Base-by-base conservation (phyloP, 176 grass and related monocot genomes). In the Ensete glaucum region DNA sequence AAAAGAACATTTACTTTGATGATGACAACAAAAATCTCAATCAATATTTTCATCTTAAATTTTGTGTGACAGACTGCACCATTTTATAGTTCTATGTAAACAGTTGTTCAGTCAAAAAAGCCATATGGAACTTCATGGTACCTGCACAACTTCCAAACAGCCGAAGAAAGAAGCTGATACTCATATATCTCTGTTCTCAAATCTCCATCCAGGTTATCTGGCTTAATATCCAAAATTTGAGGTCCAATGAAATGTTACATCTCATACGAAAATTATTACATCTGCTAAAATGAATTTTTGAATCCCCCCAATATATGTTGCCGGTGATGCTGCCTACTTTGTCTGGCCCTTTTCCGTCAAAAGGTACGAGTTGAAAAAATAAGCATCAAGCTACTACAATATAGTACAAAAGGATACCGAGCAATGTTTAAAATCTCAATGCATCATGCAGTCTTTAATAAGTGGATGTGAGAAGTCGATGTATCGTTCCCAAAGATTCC, bases 401-500 rank as follows among this genome's bases (percentile, higher is more conserved):
- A 70, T n/a, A 51, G n/a, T 14, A 43, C 3, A 24, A 23, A 16
- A 52, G 43, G 23, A 74, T 12, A 25, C 12, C 9, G 13, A 57
- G 8, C 11, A 52, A 64, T 23, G 7, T n/a, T 9, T 15, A 16
- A 65, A 24, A 10, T 13, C 60, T 64, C 50, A 77, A 21, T 65
- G 60, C 34, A 64, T 77, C n/a, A 24, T 19, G 53, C 75, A 77
- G 2, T 77, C 75, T 52, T 53, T 77, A 53, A 77, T 9, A 64
- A 50, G 22, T 25, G 75, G 75, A 53, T 77, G 75, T 24, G 58
- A 24, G 21, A 52, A 77, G 52, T 77, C 60, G 17, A 65, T 15
- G 13, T 77, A 77, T 52, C 17, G 75, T 22, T 77, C 60, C 75
- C 75, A 77, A 16, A 77, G 52, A 77, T 64, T 34, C 60, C 53